phyloP scores from a whole-genome alignment of 163 green algal genomes.

The Scenedesmus sp. region DNA sequence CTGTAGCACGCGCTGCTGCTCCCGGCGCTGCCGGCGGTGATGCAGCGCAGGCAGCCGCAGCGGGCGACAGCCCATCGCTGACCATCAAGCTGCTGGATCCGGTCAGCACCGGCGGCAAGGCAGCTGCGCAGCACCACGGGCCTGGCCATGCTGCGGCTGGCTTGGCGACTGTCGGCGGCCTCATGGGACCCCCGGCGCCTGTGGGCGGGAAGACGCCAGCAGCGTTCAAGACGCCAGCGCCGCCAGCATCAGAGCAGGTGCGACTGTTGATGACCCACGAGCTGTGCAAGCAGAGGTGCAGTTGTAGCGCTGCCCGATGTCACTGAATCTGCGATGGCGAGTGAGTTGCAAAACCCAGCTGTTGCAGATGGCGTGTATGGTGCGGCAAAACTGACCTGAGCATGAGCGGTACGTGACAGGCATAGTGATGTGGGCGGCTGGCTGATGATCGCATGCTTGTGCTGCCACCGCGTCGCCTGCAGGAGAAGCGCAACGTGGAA shows the following conservation, averaged over 20 bases:
- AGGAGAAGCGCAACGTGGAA: slow-evolving; percentile 66
- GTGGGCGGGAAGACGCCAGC: slow-evolving; percentile 42
- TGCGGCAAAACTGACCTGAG: no score
- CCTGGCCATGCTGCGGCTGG: slow-evolving; percentile 13
- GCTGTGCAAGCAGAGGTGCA: not conserved
- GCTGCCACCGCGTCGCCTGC: not conserved
- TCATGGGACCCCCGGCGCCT: slow-evolving; percentile 38
- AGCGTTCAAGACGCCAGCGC: slow-evolving; percentile 45
- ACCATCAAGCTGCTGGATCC: slow-evolving; percentile 52
- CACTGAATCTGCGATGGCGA: not conserved
- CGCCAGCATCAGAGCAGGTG: slow-evolving; percentile 35
- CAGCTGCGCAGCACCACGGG: not conserved
- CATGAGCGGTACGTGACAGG: no score
- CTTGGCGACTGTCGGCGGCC: not conserved
- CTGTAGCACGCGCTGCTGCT: not conserved
- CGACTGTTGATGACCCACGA: not conserved
- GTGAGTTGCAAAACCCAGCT: not conserved
- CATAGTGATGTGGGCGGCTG: no score
- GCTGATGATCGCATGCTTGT: not conserved
- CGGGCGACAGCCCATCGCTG: slow-evolving; percentile 34
- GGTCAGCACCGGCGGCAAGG: slow-evolving; percentile 35
- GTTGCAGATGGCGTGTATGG: not conserved
- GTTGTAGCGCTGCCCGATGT: not conserved
- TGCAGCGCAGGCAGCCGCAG: not conserved
- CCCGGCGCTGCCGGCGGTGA: slow-evolving; percentile 5